A percentile compares a stretch with the other conserved stretches of the same genome.
Evolutionary conservation across 345 rosid species (phyloP).

Genomic region (Ceriops zippeliana): DNA sequence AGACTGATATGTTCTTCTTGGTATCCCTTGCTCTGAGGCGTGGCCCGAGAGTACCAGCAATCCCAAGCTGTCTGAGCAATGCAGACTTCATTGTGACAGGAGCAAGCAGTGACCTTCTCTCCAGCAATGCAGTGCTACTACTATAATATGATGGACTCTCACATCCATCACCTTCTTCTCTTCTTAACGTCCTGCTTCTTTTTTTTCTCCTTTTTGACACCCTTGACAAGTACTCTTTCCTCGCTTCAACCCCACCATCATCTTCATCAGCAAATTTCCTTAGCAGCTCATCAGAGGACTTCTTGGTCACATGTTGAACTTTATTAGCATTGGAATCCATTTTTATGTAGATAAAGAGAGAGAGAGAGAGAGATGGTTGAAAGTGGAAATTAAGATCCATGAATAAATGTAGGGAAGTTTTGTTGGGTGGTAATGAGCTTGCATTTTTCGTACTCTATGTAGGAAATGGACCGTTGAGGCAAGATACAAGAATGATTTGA

Average conservation of each 20-base stretch:
- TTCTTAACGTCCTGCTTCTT: background rate
- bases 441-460: slow-evolving; percentile 2
- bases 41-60: slow-evolving; percentile 31
- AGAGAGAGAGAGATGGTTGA: slow-evolving; percentile 5
- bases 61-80: slow-evolving; percentile 51
- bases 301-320: slow-evolving; percentile 66
- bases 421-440: slow-evolving; percentile 14
- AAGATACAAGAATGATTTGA: slow-evolving; percentile 20
- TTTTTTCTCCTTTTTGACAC: slow-evolving; percentile 37
- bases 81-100: slow-evolving; percentile 35
- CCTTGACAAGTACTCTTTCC: slow-evolving; percentile 15
- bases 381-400: background rate
- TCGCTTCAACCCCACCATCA: slow-evolving; percentile 12
- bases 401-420: background rate
- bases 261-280: slow-evolving; percentile 58
- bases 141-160: slow-evolving; percentile 18
- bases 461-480: slow-evolving; percentile 62
- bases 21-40: slow-evolving; percentile 37
- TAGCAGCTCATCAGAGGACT: slow-evolving; percentile 80
- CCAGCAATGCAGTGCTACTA: slow-evolving; percentile 27
- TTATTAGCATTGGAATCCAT: slow-evolving; percentile 3
- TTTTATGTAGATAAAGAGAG: background rate
- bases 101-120: slow-evolving; percentile 64
- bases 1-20: slow-evolving; percentile 53
- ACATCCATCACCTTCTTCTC: slow-evolving; percentile 12